Base-by-base conservation (phyloP, 2,329 filamentous ascomycete species). In the Periconia sp. region DNA sequence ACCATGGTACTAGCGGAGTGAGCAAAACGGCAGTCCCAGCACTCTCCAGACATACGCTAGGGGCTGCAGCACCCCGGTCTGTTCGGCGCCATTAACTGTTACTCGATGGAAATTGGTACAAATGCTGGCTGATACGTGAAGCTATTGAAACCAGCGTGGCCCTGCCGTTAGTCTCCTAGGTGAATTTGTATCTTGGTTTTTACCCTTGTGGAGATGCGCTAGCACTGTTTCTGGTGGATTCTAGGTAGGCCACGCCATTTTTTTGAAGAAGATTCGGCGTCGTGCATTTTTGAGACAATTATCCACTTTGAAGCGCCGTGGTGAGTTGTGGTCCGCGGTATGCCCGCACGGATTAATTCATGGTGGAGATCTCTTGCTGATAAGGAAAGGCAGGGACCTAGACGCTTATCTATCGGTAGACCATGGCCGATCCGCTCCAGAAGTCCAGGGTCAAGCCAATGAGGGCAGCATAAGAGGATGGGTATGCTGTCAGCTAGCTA, bases 41-140 rank as follows among this genome's bases (percentile, higher is more conserved):
- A 27, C 23, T 27, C 23, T 27, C n/a, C n/a, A n/a, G n/a, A n/a
- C n/a, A 27, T 27, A 27, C 23, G 57, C 48, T 35, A 52, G 55
- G 51, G 58, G 59, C 52, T 53, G 53, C 23, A 23, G 42, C n/a
- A 15, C 43, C 27, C 30, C 43, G 43, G 43, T 53, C 59, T 57
- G 59, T 49, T 51, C 57, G 37, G 52, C 50, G 41, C 37, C 42
- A 46, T 42, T 33, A 27, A 27, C 17, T 55, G 47, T 73, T 72
- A 72, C 71, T 73, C 68, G 68, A 73, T 73, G 60, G 57, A 60
- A 66, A 66, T 55, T 61, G 52, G 56, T 61, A 60, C 11, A 37
- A 37, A 37, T 5, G 54, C 37, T 41, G 51, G 51, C 41, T 51
- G 56, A 54, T 62, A 60, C 55, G 60, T 64, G 60, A 68, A 59